Conservation (phyloP, 2,329 filamentous ascomycete species). For the Nothophoma quercina region DNA sequence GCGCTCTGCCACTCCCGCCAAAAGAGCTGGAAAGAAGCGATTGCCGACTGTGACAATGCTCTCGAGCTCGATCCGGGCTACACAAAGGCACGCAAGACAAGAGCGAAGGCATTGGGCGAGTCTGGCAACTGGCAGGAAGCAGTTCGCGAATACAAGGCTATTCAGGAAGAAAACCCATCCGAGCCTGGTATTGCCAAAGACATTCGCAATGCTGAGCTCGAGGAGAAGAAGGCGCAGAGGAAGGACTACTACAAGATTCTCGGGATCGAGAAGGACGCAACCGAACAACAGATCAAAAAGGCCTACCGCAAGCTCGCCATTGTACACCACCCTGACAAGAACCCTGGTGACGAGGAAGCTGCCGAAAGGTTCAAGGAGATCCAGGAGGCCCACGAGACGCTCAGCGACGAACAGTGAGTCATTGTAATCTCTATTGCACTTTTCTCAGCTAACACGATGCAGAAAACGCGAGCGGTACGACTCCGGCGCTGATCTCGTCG, state of each 20-base stretch:
- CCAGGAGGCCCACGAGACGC: constrained; percentile 93
- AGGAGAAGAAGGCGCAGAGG: constrained; percentile 95
- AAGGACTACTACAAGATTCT: constrained; percentile 99
- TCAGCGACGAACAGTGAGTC: constrained; percentile 90
- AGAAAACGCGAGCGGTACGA: constrained; percentile 92
- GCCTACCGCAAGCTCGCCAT: constrained; percentile 96
- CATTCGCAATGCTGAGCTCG: constrained; percentile 86
- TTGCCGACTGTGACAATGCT: constrained; percentile 85
- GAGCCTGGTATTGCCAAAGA: constrained; percentile 85
- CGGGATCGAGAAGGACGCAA: constrained; percentile 83
- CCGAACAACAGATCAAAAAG: constrained; percentile 89
- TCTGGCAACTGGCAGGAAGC: constrained; percentile 92
- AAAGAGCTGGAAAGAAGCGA: constrained; percentile 82
- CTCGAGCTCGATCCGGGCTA: constrained; percentile 84
- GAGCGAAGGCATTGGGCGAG: constrained; percentile 86
- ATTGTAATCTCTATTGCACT: neutral
- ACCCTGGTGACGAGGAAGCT: constrained; percentile 82
- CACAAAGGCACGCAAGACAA: constrained; percentile 89
- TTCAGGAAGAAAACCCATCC: constrained; percentile 81
- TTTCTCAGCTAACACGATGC: constrained; percentile 10
- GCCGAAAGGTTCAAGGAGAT: constrained; percentile 97
- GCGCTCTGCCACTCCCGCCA: constrained; percentile 84
- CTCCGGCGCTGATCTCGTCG: constrained; percentile 88
- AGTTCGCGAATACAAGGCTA: constrained; percentile 84
- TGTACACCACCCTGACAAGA: constrained; percentile 96